Evolutionary conservation across 2,329 filamentous ascomycete species (phyloP).

Genomic region (Fusarium verrucosum): DNA sequence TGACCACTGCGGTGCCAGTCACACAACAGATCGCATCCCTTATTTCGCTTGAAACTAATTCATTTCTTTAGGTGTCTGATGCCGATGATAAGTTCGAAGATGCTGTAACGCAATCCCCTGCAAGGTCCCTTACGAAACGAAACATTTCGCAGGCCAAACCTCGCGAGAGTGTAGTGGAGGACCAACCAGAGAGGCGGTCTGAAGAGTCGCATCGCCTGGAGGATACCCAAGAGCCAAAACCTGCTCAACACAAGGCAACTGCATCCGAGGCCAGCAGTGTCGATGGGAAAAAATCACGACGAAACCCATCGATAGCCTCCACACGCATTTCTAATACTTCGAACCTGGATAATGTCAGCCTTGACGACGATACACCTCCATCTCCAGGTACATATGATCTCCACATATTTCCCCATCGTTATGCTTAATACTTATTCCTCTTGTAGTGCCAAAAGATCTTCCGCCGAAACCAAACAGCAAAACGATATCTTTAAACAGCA

Average conservation of each 20-base stretch:
- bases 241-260: slow-evolving; percentile 28
- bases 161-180: slow-evolving; percentile 27
- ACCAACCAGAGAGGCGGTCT: slow-evolving; percentile 20
- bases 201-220: slow-evolving; percentile 20
- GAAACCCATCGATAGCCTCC: slow-evolving; percentile 53
- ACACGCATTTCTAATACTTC: slow-evolving; percentile 59
- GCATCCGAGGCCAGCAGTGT: slow-evolving; percentile 27
- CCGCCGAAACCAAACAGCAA: slow-evolving; percentile 57
- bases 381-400: slow-evolving; percentile 44
- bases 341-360: slow-evolving; percentile 69
- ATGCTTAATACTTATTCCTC: slow-evolving; percentile 29
- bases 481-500: slow-evolving; percentile 72
- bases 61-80: slow-evolving; percentile 43
- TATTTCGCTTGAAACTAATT: slow-evolving; percentile 25
- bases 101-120: slow-evolving; percentile 72
- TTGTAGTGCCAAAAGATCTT: slow-evolving; percentile 47
- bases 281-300: slow-evolving; percentile 35
- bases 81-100: slow-evolving; percentile 75
- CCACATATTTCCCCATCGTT: not conserved
- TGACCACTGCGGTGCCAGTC: slow-evolving; percentile 22
- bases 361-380: slow-evolving; percentile 62
- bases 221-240: slow-evolving; percentile 11
- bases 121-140: slow-evolving; percentile 70
- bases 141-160: slow-evolving; percentile 49
- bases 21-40: slow-evolving; percentile 28